Evolutionary conservation across 2,329 filamentous ascomycete genomes (phyloP).

Genomic region (Trichoderma semiorbis): DNA sequence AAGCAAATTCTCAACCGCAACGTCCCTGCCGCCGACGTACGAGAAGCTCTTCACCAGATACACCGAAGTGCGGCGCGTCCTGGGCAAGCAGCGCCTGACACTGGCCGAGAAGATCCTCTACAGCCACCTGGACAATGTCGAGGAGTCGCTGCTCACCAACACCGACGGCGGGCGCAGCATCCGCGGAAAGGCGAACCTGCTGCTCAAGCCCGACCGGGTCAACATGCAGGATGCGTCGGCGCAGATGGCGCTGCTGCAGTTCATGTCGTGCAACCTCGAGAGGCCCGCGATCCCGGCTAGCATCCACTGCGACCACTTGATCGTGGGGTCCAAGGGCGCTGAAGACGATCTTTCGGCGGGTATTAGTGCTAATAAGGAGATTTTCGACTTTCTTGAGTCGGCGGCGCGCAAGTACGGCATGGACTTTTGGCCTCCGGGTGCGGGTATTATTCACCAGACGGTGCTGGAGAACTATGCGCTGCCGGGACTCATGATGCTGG

Average conservation of each 20-base stretch:
- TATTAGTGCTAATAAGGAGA: conserved; percentile 90
- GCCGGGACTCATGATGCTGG: conserved; percentile 98
- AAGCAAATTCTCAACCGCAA: conserved; percentile 38
- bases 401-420: conserved; percentile 89
- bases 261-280: conserved; percentile 93
- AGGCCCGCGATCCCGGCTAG: conserved; percentile 91
- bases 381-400: conserved; percentile 95
- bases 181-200: conserved; percentile 85
- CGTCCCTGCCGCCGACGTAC: conserved; percentile 66
- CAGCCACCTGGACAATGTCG: conserved; percentile 84
- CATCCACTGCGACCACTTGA: conserved; percentile 99
- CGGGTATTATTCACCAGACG: conserved; percentile 95
- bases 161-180: conserved; percentile 83
- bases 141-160: conserved; percentile 78
- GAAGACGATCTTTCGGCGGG: conserved; percentile 79
- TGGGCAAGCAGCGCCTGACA: conserved; percentile 68
- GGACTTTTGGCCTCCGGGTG: conserved; percentile 92
- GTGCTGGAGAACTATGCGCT: conserved; percentile 96
- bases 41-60: conserved; percentile 76
- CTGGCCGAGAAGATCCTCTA: conserved; percentile 98
- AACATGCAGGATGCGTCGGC: conserved; percentile 99
- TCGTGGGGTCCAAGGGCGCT: conserved; percentile 89
- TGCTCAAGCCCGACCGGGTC: conserved; percentile 94
- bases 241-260: conserved; percentile 97
- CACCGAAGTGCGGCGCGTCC: conserved; percentile 67